Percentiles rank a stretch among this genome's conserved stretches.
phyloP scores from a whole-genome alignment of 805 yeast genomes.

The Candida michaelii region DNA sequence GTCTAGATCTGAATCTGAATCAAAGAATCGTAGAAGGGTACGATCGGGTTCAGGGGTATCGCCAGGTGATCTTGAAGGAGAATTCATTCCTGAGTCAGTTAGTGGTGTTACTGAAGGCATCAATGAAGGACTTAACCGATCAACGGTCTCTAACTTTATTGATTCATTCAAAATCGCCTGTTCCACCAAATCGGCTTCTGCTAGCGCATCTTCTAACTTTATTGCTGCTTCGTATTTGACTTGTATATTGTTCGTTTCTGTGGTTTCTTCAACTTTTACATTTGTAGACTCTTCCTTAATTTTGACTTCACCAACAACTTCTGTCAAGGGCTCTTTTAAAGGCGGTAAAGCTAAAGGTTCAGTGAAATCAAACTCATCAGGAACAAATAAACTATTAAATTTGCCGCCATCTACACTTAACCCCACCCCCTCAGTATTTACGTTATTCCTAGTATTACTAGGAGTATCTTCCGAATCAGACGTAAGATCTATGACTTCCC shows the following conservation, averaged over 20 bases:
- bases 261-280: too few species aligned
- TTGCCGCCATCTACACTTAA: neutral
- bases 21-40: slow-evolving; percentile 9
- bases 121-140: neutral
- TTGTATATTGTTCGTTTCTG: too few species aligned
- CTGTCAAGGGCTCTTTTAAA: too few species aligned
- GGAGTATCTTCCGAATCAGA: slow-evolving; percentile 1
- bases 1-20: slow-evolving; percentile 13
- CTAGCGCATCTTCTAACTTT: too few species aligned
- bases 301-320: neutral
- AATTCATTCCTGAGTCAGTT: neutral
- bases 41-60: neutral
- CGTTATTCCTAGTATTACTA: neutral
- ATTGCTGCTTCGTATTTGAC: too few species aligned
- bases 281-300: neutral
- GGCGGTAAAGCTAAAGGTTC: too few species aligned
- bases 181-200: too few species aligned
- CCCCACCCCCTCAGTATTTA: neutral
- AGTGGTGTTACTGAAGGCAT: neutral
- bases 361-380: neutral
- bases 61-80: too few species aligned
- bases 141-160: neutral
- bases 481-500: slow-evolving; percentile 5
- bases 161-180: too few species aligned
- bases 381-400: neutral